Percentiles rank a stretch among this genome's conserved stretches.
Conservation (phyloP, 1,139 yeast genomes). For the Blastobotrys petasosporus region DNA sequence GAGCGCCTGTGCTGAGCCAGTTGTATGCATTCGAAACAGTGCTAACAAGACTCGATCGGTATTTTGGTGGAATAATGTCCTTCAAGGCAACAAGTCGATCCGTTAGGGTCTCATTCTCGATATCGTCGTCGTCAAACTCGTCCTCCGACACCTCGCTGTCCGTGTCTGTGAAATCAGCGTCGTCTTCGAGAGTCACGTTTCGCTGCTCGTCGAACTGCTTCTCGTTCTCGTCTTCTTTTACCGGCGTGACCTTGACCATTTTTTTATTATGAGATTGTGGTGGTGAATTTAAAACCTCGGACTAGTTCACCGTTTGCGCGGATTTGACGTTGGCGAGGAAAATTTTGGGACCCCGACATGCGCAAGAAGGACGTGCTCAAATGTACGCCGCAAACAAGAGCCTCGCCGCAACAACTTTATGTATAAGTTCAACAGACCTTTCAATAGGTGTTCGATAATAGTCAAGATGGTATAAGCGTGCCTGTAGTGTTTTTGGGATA, state of each 20-base stretch:
- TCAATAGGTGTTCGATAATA: too few relatives aligned
- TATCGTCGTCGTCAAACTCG: conserved; percentile 65
- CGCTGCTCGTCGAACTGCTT: conserved; percentile 38
- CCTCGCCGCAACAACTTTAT: too few relatives aligned
- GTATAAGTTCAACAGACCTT: too few relatives aligned
- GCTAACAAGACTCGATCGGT: conserved; percentile 49
- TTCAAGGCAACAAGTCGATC: conserved; percentile 89
- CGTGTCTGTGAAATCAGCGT: conserved; percentile 31
- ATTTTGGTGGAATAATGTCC: conserved; percentile 86
- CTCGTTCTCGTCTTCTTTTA: conserved; percentile 40
- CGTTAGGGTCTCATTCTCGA: conserved; percentile 71
- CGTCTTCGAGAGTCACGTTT: conserved; percentile 30
- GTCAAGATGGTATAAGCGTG: too few relatives aligned
- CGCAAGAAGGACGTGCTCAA: too few relatives aligned
- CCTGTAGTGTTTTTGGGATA: too few relatives aligned
- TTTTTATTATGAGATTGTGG: conserved; percentile 14
- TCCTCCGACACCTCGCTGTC: conserved; percentile 40
- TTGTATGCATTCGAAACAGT: conserved; percentile 31
- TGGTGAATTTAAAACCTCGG: too few relatives aligned
- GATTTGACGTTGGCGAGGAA: too few relatives aligned
- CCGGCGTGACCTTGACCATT: conserved; percentile 73
- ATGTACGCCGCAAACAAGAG: too few relatives aligned
- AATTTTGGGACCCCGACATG: too few relatives aligned
- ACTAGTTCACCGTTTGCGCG: too few relatives aligned
- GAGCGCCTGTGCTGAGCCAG: conserved; percentile 37